phyloP scores from a whole-genome alignment of 208 protist species.

The Endotrypanum monterogeii region DNA sequence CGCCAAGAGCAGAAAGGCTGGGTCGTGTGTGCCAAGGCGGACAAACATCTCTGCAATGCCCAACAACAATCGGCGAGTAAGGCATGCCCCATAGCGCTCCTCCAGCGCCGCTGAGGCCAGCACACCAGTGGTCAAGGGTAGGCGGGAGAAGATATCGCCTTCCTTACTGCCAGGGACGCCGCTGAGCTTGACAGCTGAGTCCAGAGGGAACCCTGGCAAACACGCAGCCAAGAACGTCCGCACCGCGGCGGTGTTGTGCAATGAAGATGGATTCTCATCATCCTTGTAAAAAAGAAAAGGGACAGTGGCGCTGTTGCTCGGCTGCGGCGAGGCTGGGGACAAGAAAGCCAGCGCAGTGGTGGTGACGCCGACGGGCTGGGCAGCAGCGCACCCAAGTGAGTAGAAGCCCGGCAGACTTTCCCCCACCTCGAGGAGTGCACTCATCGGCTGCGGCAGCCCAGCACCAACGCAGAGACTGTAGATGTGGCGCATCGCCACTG shows the following conservation, averaged over 20 bases:
- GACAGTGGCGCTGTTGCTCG: not conserved
- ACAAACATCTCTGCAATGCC: slow-evolving; percentile 66
- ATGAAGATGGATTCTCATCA: slow-evolving; percentile 21
- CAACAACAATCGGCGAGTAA: slow-evolving; percentile 57
- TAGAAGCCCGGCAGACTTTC: slow-evolving; percentile 21
- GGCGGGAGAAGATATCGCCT: not conserved
- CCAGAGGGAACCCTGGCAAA: slow-evolving; percentile 21
- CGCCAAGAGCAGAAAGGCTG: slow-evolving; percentile 25
- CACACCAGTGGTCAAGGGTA: slow-evolving; percentile 18
- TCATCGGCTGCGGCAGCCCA: slow-evolving; percentile 40
- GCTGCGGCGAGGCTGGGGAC: not conserved
- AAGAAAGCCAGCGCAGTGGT: not conserved
- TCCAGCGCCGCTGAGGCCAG: slow-evolving; percentile 42
- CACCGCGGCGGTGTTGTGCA: slow-evolving; percentile 30
- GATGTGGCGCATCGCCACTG: slow-evolving; percentile 59
- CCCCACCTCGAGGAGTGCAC: slow-evolving; percentile 19
- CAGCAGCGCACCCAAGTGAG: slow-evolving; percentile 24
- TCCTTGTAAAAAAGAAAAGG: slow-evolving; percentile 25
- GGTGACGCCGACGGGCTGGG: not conserved
- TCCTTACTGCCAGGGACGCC: slow-evolving; percentile 4
- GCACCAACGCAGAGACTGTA: slow-evolving; percentile 56
- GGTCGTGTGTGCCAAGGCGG: slow-evolving; percentile 47
- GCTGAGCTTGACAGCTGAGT: slow-evolving; percentile 6
- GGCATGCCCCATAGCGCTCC: slow-evolving; percentile 45
- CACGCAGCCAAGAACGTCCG: slow-evolving; percentile 30